Percentiles rank a stretch among this genome's conserved stretches.
Evolutionary conservation across 495 filamentous ascomycete genomes (phyloP).

Genomic region (Xeromyces bisporus): DNA sequence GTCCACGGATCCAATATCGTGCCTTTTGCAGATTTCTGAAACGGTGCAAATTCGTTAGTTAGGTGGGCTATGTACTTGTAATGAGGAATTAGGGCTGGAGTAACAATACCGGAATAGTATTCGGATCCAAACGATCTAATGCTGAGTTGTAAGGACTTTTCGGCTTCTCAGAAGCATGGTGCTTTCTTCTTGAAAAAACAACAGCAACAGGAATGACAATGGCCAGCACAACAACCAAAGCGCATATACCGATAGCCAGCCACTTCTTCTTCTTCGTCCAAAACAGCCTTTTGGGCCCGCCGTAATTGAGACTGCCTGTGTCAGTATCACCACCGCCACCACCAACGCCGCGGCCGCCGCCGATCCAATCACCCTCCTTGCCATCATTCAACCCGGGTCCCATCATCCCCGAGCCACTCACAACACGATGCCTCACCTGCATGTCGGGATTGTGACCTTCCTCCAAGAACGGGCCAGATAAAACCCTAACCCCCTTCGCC

Average conservation of each 20-base stretch:
- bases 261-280: conserved; percentile 23
- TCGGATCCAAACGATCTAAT: conserved; percentile 39
- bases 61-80: not conserved
- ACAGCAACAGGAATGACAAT: conserved; percentile 64
- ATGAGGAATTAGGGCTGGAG: not conserved
- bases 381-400: not conserved
- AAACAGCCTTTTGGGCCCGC: conserved; percentile 6
- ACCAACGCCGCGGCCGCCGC: conserved; percentile 1
- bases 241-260: conserved; percentile 20
- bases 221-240: conserved; percentile 42
- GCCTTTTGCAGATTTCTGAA: conserved; percentile 41
- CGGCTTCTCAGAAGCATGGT: conserved; percentile 7
- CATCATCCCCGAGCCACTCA: conserved; percentile 10
- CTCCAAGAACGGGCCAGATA: conserved; percentile 52
- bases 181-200: conserved; percentile 50
- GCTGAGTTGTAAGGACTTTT: conserved; percentile 32
- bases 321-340: conserved; percentile 7
- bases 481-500: conserved; percentile 28
- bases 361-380: not conserved
- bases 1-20: conserved; percentile 77
- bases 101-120: conserved; percentile 40
- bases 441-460: conserved; percentile 35
- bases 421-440: conserved; percentile 23
- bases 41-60: not conserved
- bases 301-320: conserved; percentile 7